These are phyloP conservation scores for Hypsizygus ulmarius DNA, from an alignment of 1,284 basidiomycete genomes.

Conservation along the genomic window DNA sequence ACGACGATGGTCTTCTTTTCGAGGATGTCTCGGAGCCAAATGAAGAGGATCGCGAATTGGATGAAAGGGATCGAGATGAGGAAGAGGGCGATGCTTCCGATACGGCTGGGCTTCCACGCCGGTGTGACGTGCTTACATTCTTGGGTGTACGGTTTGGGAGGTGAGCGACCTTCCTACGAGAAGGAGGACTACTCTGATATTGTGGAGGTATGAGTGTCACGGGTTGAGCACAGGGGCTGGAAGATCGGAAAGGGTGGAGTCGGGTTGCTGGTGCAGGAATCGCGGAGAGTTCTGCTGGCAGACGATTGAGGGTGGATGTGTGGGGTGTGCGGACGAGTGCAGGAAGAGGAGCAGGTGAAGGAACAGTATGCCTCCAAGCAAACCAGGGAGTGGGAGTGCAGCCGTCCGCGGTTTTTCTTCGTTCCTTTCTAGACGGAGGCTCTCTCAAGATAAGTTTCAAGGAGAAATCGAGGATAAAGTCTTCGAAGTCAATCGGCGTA, in stretches of 20 bases:
- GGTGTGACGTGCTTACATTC: constrained; percentile 9
- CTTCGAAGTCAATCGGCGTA: constrained; percentile 13
- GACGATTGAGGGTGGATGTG: background rate
- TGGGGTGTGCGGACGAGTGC: constrained; percentile 15
- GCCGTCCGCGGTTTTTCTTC: background rate
- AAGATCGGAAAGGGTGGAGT: constrained; percentile 17
- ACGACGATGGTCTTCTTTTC: constrained; percentile 15
- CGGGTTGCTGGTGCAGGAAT: background rate
- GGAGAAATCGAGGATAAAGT: constrained; percentile 16
- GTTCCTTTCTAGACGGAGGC: constrained; percentile 3
- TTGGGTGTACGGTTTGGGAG: constrained; percentile 27
- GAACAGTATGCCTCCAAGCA: constrained; percentile 17
- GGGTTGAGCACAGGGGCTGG: constrained; percentile 8
- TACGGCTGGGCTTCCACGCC: constrained; percentile 12
- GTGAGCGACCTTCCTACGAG: constrained; percentile 20
- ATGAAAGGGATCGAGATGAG: constrained; percentile 11
- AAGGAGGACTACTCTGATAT: background rate
- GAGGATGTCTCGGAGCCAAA: constrained; percentile 9
- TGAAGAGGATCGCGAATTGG: constrained; percentile 15
- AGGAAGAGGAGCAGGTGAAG: constrained; percentile 22
- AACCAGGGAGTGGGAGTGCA: constrained; percentile 24
- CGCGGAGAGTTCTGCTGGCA: background rate
- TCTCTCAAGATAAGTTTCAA: constrained; percentile 21
- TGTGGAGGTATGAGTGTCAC: background rate
- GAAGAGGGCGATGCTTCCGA: constrained; percentile 9